phyloP scores from a whole-genome alignment of 225 moss, liverwort and hornwort genomes.

The Physcomitrium patens region DNA sequence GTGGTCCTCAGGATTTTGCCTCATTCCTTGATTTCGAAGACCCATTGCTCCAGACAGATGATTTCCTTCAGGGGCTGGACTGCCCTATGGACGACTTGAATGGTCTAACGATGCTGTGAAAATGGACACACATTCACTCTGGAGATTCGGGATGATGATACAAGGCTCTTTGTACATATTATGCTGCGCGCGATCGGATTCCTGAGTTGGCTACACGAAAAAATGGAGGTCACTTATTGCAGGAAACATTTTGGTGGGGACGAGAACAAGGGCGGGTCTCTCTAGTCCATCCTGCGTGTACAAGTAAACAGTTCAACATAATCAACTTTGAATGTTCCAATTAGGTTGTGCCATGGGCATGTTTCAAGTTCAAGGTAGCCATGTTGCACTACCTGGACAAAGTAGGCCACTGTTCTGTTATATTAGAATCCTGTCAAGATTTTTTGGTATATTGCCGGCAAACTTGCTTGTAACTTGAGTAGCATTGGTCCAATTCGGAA shows the following conservation, averaged over 20 bases:
- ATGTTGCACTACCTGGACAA: slow-evolving; percentile 17
- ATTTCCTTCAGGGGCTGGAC: slow-evolving; percentile 65
- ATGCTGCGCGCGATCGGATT: neutral
- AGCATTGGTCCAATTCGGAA: neutral
- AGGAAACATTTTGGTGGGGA: neutral
- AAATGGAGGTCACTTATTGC: neutral
- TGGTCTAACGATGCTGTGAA: slow-evolving; percentile 73
- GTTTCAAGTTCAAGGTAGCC: neutral
- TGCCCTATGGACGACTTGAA: slow-evolving; percentile 79
- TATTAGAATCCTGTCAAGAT: slow-evolving; percentile 17
- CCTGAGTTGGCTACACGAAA: neutral
- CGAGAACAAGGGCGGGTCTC: slow-evolving; percentile 14
- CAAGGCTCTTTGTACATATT: slow-evolving; percentile 5
- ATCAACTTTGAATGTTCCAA: slow-evolving; percentile 8
- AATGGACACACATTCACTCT: neutral
- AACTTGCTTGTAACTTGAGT: neutral
- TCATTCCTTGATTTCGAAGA: slow-evolving; percentile 64
- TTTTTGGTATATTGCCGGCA: slow-evolving; percentile 8
- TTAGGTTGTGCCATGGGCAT: slow-evolving; percentile 22
- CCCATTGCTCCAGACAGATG: slow-evolving; percentile 43
- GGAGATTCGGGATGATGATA: neutral
- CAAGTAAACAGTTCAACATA: slow-evolving; percentile 24
- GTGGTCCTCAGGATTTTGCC: slow-evolving; percentile 50
- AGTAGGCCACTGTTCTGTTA: slow-evolving; percentile 22
- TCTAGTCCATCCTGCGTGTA: slow-evolving; percentile 8